Evolutionary conservation across 305 asterid species (phyloP).

Genomic region (Euphrasia arctica): DNA sequence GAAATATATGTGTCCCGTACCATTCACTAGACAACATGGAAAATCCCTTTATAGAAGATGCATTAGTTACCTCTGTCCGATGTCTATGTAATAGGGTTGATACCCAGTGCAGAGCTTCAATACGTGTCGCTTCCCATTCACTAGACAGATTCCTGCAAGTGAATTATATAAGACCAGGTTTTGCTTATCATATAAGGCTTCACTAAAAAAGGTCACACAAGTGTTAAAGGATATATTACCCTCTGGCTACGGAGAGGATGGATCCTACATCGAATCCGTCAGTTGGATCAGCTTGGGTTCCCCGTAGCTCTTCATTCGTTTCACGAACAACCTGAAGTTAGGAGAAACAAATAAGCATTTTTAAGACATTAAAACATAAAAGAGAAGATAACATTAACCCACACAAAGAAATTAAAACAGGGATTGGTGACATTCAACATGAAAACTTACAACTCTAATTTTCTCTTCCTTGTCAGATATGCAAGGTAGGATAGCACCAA

Average conservation of each 20-base stretch:
- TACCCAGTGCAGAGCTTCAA: conserved; percentile 97
- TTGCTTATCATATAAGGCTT: conserved; percentile 18
- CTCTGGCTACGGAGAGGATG: conserved; percentile 84
- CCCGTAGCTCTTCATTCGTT: conserved; percentile 95
- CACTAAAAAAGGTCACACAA: conserved; percentile 8
- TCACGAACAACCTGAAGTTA: conserved; percentile 86
- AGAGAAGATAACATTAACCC: conserved; percentile 18
- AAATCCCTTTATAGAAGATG: conserved; percentile 16
- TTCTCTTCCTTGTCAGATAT: conserved; percentile 99
- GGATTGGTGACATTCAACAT: conserved; percentile 22
- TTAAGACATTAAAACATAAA: conserved; percentile 24
- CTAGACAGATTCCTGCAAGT: conserved; percentile 71
- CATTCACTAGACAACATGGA: conserved; percentile 9
- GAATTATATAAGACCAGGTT: conserved; percentile 17
- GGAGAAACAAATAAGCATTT: conserved; percentile 25
- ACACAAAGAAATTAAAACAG: conserved; percentile 19
- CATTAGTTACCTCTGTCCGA: conserved; percentile 62
- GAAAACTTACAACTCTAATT: conserved; percentile 82
- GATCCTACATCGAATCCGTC: conserved; percentile 90
- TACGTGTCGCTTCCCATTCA: conserved; percentile 98
- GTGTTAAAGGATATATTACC: conserved; percentile 40
- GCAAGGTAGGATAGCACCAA: conserved; percentile 96
- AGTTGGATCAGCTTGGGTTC: conserved; percentile 79
- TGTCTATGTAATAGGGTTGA: conserved; percentile 66
- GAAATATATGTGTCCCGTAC: not conserved